These are phyloP conservation scores for Aureobasidium leucospermi DNA, from an alignment of 2,329 filamentous ascomycete genomes.

Conservation along the genomic window DNA sequence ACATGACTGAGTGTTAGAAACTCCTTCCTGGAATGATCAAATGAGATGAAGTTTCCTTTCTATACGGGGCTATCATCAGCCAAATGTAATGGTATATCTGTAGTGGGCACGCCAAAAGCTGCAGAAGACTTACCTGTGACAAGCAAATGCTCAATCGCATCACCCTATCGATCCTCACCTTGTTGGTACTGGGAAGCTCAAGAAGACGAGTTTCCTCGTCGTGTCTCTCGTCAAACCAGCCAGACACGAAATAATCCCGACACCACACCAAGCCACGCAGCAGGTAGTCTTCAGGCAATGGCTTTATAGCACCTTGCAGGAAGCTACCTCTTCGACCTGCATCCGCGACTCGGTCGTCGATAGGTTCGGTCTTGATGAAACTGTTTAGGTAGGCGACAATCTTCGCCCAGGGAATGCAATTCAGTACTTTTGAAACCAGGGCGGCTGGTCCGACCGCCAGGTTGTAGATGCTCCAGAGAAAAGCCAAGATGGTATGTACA, in stretches of 20 bases:
- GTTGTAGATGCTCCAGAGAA: constrained; percentile 42
- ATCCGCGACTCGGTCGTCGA: constrained; percentile 31
- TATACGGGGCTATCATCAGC: constrained; percentile 3
- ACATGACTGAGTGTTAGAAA: constrained; percentile 3
- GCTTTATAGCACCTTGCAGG: constrained; percentile 38
- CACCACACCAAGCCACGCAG: constrained; percentile 58
- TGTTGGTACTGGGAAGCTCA: constrained; percentile 52
- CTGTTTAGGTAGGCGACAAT: constrained; percentile 48
- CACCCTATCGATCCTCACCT: constrained; percentile 48
- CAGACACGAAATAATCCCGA: constrained; percentile 49
- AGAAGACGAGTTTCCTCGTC: constrained; percentile 63
- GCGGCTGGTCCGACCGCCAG: constrained; percentile 1
- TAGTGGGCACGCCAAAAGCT: background rate
- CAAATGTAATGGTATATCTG: background rate
- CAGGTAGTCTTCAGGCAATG: constrained; percentile 62
- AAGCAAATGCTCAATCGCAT: constrained; percentile 23
- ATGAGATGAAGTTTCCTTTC: constrained; percentile 18
- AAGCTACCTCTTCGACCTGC: constrained; percentile 30
- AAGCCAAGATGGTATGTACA: constrained; percentile 55
- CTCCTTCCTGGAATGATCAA: constrained; percentile 16
- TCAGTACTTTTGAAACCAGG: constrained; percentile 24
- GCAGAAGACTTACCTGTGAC: constrained; percentile 10
- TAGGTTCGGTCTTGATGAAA: constrained; percentile 33
- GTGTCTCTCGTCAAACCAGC: constrained; percentile 55
- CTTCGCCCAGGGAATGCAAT: constrained; percentile 47